A percentile compares a stretch with the other conserved stretches of the same genome.
Evolutionary conservation across 75 land plant species (phyloP).

Genomic region (Pinus taeda): DNA sequence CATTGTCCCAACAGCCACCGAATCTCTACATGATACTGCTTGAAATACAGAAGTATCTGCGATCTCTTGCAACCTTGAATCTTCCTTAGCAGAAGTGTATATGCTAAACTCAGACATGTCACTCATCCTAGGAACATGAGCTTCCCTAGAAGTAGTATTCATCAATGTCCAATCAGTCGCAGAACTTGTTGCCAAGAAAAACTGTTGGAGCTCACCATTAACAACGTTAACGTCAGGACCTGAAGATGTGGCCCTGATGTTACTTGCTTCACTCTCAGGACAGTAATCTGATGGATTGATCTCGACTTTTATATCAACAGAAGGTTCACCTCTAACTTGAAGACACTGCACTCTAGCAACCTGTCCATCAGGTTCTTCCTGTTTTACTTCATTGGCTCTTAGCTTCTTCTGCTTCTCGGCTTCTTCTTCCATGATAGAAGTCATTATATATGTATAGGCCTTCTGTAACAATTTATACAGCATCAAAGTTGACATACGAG

Average conservation of each 20-base stretch:
- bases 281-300: background rate
- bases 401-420: constrained; percentile 42
- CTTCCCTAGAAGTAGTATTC: background rate
- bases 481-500: constrained; percentile 48
- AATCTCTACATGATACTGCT: constrained; percentile 66
- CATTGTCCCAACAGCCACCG: constrained; percentile 56
- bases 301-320: background rate
- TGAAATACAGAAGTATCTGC: constrained; percentile 23
- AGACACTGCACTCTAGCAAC: background rate
- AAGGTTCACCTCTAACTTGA: background rate
- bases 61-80: background rate
- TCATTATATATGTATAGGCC: constrained; percentile 55
- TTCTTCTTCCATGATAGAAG: constrained; percentile 55
- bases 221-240: background rate
- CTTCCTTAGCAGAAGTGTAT: background rate
- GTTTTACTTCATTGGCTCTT: constrained; percentile 3
- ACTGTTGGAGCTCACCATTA: background rate
- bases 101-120: background rate
- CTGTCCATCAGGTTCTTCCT: constrained; percentile 4
- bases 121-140: background rate
- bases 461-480: constrained; percentile 72
- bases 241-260: background rate
- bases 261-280: background rate
- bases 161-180: background rate
- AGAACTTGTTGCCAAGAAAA: constrained; percentile 2